Evolutionary conservation across 345 rosid genomes (phyloP).

Genomic region (Gossypioides kirkii): DNA sequence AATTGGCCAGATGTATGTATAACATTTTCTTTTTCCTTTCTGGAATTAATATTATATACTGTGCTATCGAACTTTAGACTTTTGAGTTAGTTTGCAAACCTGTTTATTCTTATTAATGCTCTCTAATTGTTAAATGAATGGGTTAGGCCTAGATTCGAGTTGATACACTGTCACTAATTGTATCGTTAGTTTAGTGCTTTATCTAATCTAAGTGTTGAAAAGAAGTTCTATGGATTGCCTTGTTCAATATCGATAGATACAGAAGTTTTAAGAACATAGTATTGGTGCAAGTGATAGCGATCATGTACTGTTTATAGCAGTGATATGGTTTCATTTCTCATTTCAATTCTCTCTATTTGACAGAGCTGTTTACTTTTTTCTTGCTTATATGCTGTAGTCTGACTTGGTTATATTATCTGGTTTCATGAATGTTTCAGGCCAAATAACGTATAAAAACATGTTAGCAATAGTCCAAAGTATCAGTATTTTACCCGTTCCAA

Average conservation of each 20-base stretch:
- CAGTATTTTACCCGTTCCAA: background rate
- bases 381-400: background rate
- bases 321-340: background rate
- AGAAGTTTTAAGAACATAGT: background rate
- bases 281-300: background rate
- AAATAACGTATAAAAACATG: too few species aligned
- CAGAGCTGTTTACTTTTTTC: background rate
- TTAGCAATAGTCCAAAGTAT: too few species aligned
- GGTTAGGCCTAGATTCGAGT: background rate
- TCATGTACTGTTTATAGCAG: background rate
- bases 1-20: slow-evolving; percentile 61
- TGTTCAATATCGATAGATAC: background rate
- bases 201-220: background rate
- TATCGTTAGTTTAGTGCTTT: background rate
- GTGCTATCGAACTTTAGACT: background rate
- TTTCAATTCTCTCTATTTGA: background rate
- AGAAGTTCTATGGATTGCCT: background rate
- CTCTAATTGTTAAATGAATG: background rate
- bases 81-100: too few species aligned
- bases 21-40: background rate
- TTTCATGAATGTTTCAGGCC: background rate
- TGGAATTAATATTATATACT: background rate
- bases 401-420: background rate
- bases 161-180: background rate
- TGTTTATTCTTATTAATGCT: background rate